Percentiles rank a stretch among this genome's conserved stretches.
phyloP scores from a whole-genome alignment of 2,329 filamentous ascomycete species.

The Xylariaceae sp. region DNA sequence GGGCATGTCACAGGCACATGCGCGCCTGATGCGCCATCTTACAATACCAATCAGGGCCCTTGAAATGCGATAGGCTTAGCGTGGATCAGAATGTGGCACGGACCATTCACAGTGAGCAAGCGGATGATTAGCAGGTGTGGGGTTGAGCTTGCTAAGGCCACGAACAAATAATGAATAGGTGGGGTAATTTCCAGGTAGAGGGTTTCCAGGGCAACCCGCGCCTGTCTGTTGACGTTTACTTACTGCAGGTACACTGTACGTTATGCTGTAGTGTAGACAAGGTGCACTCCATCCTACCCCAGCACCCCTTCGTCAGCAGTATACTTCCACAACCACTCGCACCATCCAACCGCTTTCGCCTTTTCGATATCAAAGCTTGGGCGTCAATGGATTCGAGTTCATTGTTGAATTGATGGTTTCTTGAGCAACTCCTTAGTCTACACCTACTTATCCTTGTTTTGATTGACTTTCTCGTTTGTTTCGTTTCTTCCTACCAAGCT shows the following conservation, averaged over 20 bases:
- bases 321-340: background rate
- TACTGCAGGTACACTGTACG: too few relatives aligned
- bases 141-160: too few relatives aligned
- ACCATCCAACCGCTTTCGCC: background rate
- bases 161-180: background rate
- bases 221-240: conserved; percentile 31
- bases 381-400: too few relatives aligned
- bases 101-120: conserved; percentile 2
- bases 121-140: too few relatives aligned
- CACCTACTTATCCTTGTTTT: background rate
- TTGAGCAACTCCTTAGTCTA: background rate
- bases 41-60: too few relatives aligned
- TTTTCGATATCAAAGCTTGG: background rate
- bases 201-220: conserved; percentile 32
- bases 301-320: conserved; percentile 16
- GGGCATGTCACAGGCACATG: too few relatives aligned
- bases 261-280: too few relatives aligned
- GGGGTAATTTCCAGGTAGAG: background rate
- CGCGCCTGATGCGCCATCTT: too few relatives aligned
- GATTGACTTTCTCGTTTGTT: background rate
- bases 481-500: conserved; percentile 4
- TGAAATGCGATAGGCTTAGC: too few relatives aligned
- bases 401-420: background rate
- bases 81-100: too few relatives aligned
- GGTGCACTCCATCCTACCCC: conserved; percentile 15